These are phyloP conservation scores for Syzygium jambos DNA, from an alignment of 345 rosid genomes.

Conservation along the genomic window DNA sequence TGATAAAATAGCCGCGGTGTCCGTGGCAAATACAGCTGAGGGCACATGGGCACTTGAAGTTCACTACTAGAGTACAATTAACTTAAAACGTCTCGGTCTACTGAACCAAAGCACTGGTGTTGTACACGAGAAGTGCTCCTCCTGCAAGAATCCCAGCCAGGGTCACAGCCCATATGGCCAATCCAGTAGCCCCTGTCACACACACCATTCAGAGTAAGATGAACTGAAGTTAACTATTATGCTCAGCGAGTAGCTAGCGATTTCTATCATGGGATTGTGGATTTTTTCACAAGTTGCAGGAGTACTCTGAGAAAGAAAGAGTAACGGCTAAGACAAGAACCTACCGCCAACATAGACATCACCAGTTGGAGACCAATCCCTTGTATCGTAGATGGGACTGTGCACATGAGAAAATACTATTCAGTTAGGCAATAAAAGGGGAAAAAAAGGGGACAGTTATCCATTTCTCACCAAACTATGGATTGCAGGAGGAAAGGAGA, in stretches of 20 bases:
- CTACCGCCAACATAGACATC: conserved; percentile 81
- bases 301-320: background rate
- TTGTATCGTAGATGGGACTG: conserved; percentile 72
- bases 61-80: background rate
- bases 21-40: background rate
- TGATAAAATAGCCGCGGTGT: background rate
- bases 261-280: background rate
- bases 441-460: background rate
- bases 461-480: background rate
- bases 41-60: background rate
- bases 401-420: background rate
- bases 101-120: conserved; percentile 92
- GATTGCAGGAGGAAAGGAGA: background rate
- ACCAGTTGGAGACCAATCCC: conserved; percentile 71
- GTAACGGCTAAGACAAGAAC: background rate
- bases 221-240: background rate
- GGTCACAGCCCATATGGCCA: conserved; percentile 94
- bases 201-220: background rate
- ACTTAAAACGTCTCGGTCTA: conserved; percentile 15
- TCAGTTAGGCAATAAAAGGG: background rate
- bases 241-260: background rate
- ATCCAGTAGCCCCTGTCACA: conserved; percentile 55
- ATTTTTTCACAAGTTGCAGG: background rate
- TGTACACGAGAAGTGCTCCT: conserved; percentile 92
- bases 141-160: conserved; percentile 71